Percentiles rank a stretch among this genome's conserved stretches.
These are phyloP conservation scores for Obba rivulosa DNA, from an alignment of 768 basidiomycete genomes.

Conservation along the genomic window DNA sequence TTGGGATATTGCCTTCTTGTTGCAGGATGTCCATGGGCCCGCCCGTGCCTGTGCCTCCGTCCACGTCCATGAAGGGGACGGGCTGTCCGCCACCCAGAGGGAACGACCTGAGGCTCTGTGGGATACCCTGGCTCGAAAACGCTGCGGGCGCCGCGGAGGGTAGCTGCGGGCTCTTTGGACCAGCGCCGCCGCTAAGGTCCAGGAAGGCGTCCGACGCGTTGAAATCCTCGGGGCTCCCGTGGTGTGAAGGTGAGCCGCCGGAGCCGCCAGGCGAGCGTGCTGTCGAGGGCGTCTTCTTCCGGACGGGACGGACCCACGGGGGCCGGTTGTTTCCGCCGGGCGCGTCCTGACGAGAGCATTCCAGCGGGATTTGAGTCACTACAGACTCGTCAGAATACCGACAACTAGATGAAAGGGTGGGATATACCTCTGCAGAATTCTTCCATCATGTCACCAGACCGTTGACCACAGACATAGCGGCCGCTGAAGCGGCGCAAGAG, in stretches of 20 bases:
- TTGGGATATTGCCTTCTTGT: constrained; percentile 32
- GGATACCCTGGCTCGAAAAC: constrained; percentile 1
- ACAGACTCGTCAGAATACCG: background rate
- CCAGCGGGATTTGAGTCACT: constrained; percentile 58
- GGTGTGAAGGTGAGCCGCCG: constrained; percentile 30
- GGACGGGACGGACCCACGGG: constrained; percentile 87
- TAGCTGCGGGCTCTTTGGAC: constrained; percentile 2
- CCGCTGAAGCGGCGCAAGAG: constrained; percentile 86
- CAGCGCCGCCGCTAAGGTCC: constrained; percentile 30
- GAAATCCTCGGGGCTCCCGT: constrained; percentile 58
- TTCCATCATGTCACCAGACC: constrained; percentile 90
- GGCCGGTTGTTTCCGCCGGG: constrained; percentile 48
- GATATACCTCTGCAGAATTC: constrained; percentile 89
- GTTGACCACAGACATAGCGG: constrained; percentile 85
- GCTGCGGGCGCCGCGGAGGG: constrained; percentile 7
- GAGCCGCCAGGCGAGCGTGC: constrained; percentile 33
- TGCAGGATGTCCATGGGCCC: constrained; percentile 45
- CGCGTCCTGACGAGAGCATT: constrained; percentile 51
- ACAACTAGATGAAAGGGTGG: constrained; percentile 18
- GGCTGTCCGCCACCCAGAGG: constrained; percentile 23
- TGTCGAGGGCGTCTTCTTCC: constrained; percentile 59
- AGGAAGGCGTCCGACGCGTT: constrained; percentile 56
- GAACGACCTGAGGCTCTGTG: constrained; percentile 3
- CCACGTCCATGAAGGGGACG: constrained; percentile 28
- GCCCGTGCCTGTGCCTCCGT: constrained; percentile 18